Evolutionary conservation across 345 rosid species (phyloP).

Genomic region (Litchi chinensis): DNA sequence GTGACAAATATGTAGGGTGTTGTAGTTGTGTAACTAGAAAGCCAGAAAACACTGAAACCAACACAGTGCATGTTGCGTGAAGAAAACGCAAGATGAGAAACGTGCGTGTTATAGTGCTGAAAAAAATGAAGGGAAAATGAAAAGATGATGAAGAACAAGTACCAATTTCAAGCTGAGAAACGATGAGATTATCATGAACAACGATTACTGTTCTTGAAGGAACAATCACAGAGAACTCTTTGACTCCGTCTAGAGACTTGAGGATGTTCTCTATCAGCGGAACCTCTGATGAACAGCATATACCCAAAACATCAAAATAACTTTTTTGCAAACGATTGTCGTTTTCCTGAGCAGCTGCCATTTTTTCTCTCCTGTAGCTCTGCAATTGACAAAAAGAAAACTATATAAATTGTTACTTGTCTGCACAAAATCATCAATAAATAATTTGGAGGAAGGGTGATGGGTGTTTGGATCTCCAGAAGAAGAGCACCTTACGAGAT

Average conservation of each 20-base stretch:
- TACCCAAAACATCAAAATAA: slow-evolving; percentile 83
- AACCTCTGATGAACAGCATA: slow-evolving; percentile 91
- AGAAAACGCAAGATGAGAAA: background rate
- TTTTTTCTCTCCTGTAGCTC: background rate
- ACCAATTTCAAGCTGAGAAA: slow-evolving; percentile 84
- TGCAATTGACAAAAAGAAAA: background rate
- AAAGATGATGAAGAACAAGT: background rate
- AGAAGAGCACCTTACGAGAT: background rate
- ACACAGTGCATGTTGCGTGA: background rate
- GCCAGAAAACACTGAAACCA: background rate
- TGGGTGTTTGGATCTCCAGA: background rate
- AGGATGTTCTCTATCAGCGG: slow-evolving; percentile 71
- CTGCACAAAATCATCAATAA: too few relatives aligned
- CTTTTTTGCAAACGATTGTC: slow-evolving; percentile 47
- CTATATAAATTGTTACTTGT: background rate
- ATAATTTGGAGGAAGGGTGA: background rate
- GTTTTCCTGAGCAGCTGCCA: background rate
- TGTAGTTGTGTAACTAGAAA: background rate
- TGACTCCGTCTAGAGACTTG: slow-evolving; percentile 60
- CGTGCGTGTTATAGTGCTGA: background rate
- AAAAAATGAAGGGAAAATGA: background rate
- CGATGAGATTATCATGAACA: slow-evolving; percentile 66
- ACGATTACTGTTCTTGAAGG: slow-evolving; percentile 86
- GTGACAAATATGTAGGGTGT: too few relatives aligned
- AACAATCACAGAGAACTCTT: slow-evolving; percentile 69